These are phyloP conservation scores for Alternaria conjuncta DNA, from an alignment of 2,329 filamentous ascomycete species.

Conservation along the genomic window DNA sequence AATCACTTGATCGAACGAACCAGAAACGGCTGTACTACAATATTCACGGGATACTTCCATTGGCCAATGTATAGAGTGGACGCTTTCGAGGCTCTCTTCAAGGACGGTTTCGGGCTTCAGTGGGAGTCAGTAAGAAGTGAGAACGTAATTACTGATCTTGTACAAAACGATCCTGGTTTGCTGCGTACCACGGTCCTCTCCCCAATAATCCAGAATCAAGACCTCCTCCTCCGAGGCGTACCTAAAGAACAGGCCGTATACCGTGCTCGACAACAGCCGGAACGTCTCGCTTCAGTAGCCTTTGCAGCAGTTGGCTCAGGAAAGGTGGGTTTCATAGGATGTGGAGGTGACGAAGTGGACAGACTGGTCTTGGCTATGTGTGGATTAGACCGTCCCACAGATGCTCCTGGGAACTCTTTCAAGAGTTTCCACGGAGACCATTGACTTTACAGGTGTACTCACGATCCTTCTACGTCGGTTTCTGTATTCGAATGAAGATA, in stretches of 20 bases:
- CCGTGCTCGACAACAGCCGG: not conserved
- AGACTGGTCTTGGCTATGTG: constrained; percentile 36
- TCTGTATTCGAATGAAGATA: not conserved
- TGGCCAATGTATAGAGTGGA: not conserved
- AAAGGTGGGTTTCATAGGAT: constrained; percentile 33
- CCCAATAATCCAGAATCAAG: not conserved
- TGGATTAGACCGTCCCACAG: constrained; percentile 30
- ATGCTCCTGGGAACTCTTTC: not conserved
- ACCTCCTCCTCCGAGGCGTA: not conserved
- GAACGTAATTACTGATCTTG: not conserved
- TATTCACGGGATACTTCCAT: not conserved
- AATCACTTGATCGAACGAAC: not conserved
- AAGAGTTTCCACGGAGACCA: not conserved
- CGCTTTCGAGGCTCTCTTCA: not conserved
- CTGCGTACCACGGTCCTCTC: not conserved
- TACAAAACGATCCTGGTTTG: not conserved
- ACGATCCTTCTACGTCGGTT: not conserved
- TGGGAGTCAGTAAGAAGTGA: not conserved
- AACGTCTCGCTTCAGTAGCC: constrained; percentile 22
- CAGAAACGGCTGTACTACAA: not conserved
- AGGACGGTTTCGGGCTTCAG: not conserved
- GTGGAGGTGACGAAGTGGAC: constrained; percentile 27
- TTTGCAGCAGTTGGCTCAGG: constrained; percentile 29
- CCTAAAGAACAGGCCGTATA: not conserved
- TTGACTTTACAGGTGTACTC: not conserved